Base-by-base conservation (phyloP, 495 filamentous ascomycete genomes). In the Lasiosphaeriaceae sp. region DNA sequence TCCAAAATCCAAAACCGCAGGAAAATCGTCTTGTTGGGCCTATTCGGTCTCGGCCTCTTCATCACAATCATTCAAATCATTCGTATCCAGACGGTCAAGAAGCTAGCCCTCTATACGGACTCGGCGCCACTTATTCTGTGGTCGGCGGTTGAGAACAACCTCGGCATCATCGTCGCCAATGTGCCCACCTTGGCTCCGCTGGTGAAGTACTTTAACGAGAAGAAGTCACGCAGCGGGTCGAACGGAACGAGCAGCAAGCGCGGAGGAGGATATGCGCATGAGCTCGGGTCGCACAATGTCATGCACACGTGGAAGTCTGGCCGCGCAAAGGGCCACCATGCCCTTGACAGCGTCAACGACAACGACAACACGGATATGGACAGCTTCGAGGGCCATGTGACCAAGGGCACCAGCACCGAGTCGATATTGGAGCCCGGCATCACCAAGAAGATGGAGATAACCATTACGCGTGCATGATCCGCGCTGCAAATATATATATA, bases 11-110 rank as follows among this genome's bases (percentile, higher is more conserved):
- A 65, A 19, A 52, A 49, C 14, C 67, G 67, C 14, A 73, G 69
- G 47, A 73, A 80, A 62, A 17, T 76, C 22, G 63, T 77, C 41
- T 70, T 82, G 1, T 65, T 70, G 19, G 70, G 67, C 47, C 66
- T 82, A 55, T 82, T 80, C 65, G 70, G 73, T 20, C 69, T 82
- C 17, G 77, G 77, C 48, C 69, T 79, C 55, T 83, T 83, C 68
- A 69, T 82, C 47, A 80, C 80, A 20, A 56, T 76, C 54, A 80
- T 79, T 54, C 78, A 83, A 59, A 75, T 81, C 52, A 73, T 82
- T 55, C 79, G 80, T 35, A 79, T 84, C 55, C 74, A 79, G 59
- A 78, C 66, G 22, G 68, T 83, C 46, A 72, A 70, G 24, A 65
- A 66, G 41, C 68, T 80, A 2, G 52, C 51, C 29, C 72, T 74